Base-by-base conservation (phyloP, 148 eudicot species). In the Simmondsia chinensis region DNA sequence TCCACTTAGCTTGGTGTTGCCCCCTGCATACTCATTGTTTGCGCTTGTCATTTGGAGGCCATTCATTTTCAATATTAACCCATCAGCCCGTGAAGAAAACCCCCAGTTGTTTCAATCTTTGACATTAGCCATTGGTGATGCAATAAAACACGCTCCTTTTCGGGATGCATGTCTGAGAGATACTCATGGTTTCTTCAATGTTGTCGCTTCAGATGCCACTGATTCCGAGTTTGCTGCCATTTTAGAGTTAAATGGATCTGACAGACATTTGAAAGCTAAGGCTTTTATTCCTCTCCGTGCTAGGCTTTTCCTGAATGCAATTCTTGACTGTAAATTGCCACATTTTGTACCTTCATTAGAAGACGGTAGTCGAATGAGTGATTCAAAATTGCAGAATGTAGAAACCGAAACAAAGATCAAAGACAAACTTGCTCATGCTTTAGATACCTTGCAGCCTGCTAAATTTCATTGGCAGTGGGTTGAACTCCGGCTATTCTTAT, bases 381-480 rank as follows among this genome's bases (percentile, higher is more conserved):
- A 75, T 32, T 37, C 64, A 14, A 75, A 70, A 62, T 31, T 63
- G 40, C 69, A 56, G 15, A 42, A 50, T 43, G 71, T 48, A 33
- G 95, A 84, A 34, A 75, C 63, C 33, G 89, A 72, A 56, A 56
- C 69, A 35, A 93, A 80, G 55, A 75, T 79, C 58, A 70, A 72
- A 9, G 77, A 83, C 46, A 77, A 70, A 64, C 74, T 86, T 49
- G 84, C 80, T 32, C 61, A 82, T 65, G 70, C 81, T 63, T 66
- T 93, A 33, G 94, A 93, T 65, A 63, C 72, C 7, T 60, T 93
- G 72, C 99, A 93, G 58, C 94, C 94, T 51, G 96, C 99, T 3
- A 93, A 77, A 50, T 86, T 93, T 63, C 96, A 93, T 66, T 93
- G 99, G 99, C 99, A 93, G 63, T 93, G 99, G 99, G 76, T 93